phyloP scores from a whole-genome alignment of 2,329 filamentous ascomycete species.

The Colletotrichum endophyticum region DNA sequence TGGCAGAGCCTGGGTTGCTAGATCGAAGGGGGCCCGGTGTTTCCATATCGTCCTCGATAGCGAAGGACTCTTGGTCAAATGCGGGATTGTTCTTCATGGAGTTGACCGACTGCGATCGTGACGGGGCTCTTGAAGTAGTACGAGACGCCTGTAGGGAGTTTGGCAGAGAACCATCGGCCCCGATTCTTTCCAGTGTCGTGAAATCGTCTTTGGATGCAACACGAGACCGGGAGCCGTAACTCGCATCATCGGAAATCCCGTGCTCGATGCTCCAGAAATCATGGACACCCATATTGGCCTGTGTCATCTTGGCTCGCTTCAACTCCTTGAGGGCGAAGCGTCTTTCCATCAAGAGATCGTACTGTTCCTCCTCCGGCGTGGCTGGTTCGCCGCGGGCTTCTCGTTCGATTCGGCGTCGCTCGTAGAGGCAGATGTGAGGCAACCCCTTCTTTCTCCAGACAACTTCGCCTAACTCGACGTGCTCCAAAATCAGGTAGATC shows the following conservation, averaged over 20 bases:
- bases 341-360: constrained; percentile 63
- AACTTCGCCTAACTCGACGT: constrained; percentile 92
- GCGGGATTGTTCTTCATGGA: constrained; percentile 33
- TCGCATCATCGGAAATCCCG: constrained; percentile 63
- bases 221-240: constrained; percentile 45
- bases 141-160: constrained; percentile 42
- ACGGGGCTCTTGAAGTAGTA: constrained; percentile 51
- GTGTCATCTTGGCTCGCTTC: constrained; percentile 60
- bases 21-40: constrained; percentile 59
- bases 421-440: constrained; percentile 81
- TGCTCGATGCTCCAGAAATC: constrained; percentile 87
- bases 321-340: constrained; percentile 62
- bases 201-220: constrained; percentile 47
- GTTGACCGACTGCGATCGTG: constrained; percentile 50
- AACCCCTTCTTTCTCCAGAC: constrained; percentile 91
- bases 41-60: constrained; percentile 55
- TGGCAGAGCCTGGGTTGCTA: constrained; percentile 50
- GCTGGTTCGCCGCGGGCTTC: constrained; percentile 68
- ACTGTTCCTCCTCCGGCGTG: constrained; percentile 64
- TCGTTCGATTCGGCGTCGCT: constrained; percentile 79
- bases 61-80: constrained; percentile 11
- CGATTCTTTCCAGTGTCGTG: constrained; percentile 32
- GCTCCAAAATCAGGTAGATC: constrained; percentile 97
- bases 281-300: constrained; percentile 55
- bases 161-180: constrained; percentile 38